Conservation (phyloP, 1,284 basidiomycete species). For the Neolentinus lepideus region DNA sequence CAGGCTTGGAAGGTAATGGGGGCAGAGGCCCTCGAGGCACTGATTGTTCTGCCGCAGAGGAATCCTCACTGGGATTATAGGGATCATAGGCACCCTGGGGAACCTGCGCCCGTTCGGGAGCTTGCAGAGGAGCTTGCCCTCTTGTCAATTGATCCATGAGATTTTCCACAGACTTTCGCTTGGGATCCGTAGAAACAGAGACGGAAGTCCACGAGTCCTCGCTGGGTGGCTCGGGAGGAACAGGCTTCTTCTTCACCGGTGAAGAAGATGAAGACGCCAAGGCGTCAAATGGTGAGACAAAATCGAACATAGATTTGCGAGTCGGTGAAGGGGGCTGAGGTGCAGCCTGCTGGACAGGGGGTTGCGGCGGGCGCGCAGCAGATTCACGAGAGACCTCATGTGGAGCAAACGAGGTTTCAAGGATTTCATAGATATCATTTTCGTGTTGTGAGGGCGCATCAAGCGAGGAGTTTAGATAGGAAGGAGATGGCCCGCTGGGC, state of each 20-base stretch:
- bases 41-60: conserved; percentile 35
- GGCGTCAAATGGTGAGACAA: conserved; percentile 76
- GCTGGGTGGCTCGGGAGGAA: conserved; percentile 24
- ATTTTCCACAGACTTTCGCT: conserved; percentile 74
- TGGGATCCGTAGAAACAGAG: conserved; percentile 43
- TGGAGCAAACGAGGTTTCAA: conserved; percentile 35
- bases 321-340: conserved; percentile 56
- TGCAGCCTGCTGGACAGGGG: conserved; percentile 19
- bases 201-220: conserved; percentile 52
- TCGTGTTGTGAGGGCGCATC: conserved; percentile 20
- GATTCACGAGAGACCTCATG: conserved; percentile 25
- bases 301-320: conserved; percentile 76
- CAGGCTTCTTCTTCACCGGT: conserved; percentile 56
- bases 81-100: conserved; percentile 29
- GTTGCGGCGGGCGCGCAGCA: conserved; percentile 14
- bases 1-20: conserved; percentile 45
- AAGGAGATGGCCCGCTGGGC: conserved; percentile 38
- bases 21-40: conserved; percentile 36
- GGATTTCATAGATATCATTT: conserved; percentile 22
- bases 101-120: conserved; percentile 25
- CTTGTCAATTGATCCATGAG: conserved; percentile 64
- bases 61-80: conserved; percentile 39
- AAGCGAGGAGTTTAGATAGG: conserved; percentile 26
- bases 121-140: conserved; percentile 32
- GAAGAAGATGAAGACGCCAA: conserved; percentile 37